Evolutionary conservation across 768 basidiomycete genomes (phyloP), one percentile per base, ranked within the genome.

Genomic region (Albatrellus ellisii): DNA sequence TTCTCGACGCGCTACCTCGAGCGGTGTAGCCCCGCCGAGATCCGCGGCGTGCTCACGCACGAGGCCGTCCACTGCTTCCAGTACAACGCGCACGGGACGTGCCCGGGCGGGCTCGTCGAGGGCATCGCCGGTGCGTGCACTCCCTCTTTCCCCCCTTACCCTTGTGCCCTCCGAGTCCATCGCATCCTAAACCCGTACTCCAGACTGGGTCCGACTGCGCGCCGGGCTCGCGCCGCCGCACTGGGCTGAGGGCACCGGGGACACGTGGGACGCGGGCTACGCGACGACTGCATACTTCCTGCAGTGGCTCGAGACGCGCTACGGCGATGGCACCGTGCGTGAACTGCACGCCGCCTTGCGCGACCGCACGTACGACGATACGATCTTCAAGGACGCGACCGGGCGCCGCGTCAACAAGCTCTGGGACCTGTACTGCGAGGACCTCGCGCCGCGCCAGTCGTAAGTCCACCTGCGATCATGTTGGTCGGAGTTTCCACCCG

Each of bases 31-130:
- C 39, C 42, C 22, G 67, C 79, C 36, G 84, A 88, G 60, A 77
- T 86, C 37, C 48, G 62, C 31, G 85, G 84, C 4, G 81, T 86
- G 3, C 63, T 88, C 3, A 62, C 70, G 26, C 84, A 83, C 54
- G 82, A 88, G 59, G 68, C 80, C 54, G 83, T 84, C 5, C 85
- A 88, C 48, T 86, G 79, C 53, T 87, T 68, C 55, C 85, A 87
- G 53, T 72, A 75, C 58, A 68, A 82, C 50, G 80, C 68, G 1
- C 53, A 61, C 18, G 75, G 65, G 20, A 70, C 68, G 32, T 77
- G 72, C 49, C 80, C 81, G 0, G 69, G 72, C 1, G 85, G 85
- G 2, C 60, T 89, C 36, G 73, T 84, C 47, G 85, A 89, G 54
- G 85, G 85, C 15, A 67, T 89, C 21, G 85, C 84, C 56, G 83